Conservation (phyloP, 2,329 filamentous ascomycete species). For the Microascus cirrosus region DNA sequence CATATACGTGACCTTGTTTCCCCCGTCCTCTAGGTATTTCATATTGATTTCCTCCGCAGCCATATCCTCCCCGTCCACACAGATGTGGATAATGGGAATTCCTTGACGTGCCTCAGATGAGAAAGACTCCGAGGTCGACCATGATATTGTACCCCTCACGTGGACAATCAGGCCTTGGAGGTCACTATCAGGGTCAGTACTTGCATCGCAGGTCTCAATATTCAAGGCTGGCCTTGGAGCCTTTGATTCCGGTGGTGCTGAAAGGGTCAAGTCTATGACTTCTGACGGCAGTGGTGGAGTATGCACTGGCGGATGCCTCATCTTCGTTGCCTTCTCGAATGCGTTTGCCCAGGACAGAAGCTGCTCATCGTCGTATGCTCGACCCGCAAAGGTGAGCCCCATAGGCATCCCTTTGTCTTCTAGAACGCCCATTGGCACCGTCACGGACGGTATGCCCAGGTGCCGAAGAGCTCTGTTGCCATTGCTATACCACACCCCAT, state of each 20-base stretch:
- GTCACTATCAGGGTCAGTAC: no score
- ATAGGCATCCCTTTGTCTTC: constrained; percentile 34
- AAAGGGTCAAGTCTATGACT: not conserved
- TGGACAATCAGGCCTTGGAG: no score
- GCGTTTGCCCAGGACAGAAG: constrained; percentile 14
- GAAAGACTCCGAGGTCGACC: not conserved
- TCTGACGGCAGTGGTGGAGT: constrained; percentile 8
- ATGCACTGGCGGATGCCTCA: constrained; percentile 5
- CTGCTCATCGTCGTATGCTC: constrained; percentile 29
- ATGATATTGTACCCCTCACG: no score
- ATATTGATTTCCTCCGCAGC: not conserved
- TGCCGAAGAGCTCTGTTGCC: constrained; percentile 41
- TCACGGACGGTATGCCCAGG: constrained; percentile 41
- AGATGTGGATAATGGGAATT: constrained; percentile 1
- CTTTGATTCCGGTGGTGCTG: not conserved
- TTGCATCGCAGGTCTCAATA: not conserved
- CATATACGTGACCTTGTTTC: not conserved
- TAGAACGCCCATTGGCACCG: constrained; percentile 40
- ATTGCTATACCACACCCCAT: constrained; percentile 42
- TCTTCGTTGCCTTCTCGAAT: constrained; percentile 8
- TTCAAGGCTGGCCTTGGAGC: not conserved
- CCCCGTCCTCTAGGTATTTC: not conserved
- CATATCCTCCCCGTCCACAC: constrained; percentile 1
- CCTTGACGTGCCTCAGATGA: not conserved
- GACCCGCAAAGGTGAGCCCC: constrained; percentile 38